Base-by-base conservation (phyloP, 228 moss, liverwort and hornwort species). In the Sphagnum fallax region DNA sequence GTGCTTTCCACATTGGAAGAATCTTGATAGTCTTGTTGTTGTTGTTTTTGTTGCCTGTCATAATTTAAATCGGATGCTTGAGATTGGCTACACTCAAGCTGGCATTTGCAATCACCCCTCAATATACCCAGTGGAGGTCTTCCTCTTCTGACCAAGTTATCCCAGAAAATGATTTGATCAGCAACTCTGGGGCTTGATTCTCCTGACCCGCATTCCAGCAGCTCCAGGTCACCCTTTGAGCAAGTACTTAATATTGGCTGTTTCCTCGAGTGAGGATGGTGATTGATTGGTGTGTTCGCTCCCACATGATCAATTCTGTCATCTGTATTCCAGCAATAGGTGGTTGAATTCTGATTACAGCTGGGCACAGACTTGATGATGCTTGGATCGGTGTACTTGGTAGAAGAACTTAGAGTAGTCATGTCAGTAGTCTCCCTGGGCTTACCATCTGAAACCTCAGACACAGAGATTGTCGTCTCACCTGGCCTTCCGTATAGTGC, bases 41-140 rank as follows among this genome's bases (percentile, higher is more conserved):
- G 32, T 32, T 32, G 32, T 32, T 1, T 32, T 32, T 32, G 32
- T 32, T 32, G 32, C 32, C 2, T 32, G 32, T 32, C 32, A 32
- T 32, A 32, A 32, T 32, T 32, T 32, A 32, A 59, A 16, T 84
- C 84, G 4, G 79, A 77, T 16, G 70, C 77, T 61, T 79, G 75
- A 5, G 87, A 87, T 32, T 32, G 32, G 32, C 32, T 32, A 32
- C 2, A 32, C 32, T 32, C 32, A 32, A 32, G 32, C 60, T 79
- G 84, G 70, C 84, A 79, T 65, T 87, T 84, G 84, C 87, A 84
- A 73, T 84, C 84, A 4, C 84, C 81, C 61, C 81, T 79, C 8
- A 32, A 32, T 32, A 78, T 75, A 53, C 81, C 84, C 49, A 81
- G 87, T 53, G 78, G 83, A 52, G 87, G 84, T 63, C 32, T 32